These are phyloP conservation scores for Penicillium sp. DNA, from an alignment of 2,329 filamentous ascomycete species.

Conservation along the genomic window DNA sequence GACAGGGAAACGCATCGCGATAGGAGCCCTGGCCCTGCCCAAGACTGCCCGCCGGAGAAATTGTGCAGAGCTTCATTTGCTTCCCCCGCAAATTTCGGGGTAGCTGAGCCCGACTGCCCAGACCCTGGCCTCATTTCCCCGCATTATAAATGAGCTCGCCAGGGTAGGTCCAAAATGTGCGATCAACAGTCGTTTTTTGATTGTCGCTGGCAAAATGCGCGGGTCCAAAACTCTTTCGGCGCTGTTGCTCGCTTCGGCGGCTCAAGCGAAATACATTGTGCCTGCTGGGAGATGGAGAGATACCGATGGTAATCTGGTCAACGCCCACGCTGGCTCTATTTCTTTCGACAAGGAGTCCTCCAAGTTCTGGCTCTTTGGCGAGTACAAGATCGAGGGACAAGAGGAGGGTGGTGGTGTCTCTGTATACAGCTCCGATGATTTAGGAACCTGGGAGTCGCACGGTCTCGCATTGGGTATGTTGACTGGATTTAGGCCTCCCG, in stretches of 20 bases:
- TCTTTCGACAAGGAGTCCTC: conserved; percentile 57
- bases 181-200: not conserved
- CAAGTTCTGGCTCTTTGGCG: conserved; percentile 66
- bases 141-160: conserved; percentile 2
- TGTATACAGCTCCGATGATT: conserved; percentile 65
- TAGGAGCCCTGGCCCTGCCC: not conserved
- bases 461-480: conserved; percentile 59
- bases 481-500: not conserved
- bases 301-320: conserved; percentile 64
- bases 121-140: not conserved
- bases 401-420: conserved; percentile 65
- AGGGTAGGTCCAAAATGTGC: not conserved
- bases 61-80: conserved; percentile 16
- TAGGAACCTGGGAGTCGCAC: conserved; percentile 64
- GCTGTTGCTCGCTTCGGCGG: conserved; percentile 10
- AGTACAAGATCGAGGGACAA: conserved; percentile 64
- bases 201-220: conserved; percentile 10
- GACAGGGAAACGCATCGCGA: not conserved
- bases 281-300: conserved; percentile 66
- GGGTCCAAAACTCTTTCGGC: not conserved
- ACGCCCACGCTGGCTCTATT: conserved; percentile 65
- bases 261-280: conserved; percentile 61
- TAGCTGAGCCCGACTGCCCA: conserved; percentile 18
- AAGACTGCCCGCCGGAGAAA: conserved; percentile 17
- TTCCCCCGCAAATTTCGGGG: conserved; percentile 23